These are phyloP conservation scores for Phialophora macrospora DNA, from an alignment of 2,329 filamentous ascomycete genomes.

Conservation along the genomic window DNA sequence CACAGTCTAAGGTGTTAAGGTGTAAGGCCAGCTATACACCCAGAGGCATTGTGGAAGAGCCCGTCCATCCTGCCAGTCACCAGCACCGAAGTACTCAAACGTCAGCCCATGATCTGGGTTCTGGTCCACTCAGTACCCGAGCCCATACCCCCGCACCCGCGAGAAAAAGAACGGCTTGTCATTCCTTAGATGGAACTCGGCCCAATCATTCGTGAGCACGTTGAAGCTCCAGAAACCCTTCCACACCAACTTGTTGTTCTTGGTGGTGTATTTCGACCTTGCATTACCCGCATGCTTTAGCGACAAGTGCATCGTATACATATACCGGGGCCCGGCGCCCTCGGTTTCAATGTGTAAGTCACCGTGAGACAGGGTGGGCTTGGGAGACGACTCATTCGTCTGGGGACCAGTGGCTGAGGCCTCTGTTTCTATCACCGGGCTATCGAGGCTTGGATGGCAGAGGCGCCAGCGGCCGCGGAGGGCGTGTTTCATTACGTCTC, in stretches of 20 bases:
- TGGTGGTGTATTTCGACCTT: conserved; percentile 58
- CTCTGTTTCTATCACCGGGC: conserved; percentile 4
- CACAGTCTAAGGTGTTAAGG: not conserved
- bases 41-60: not conserved
- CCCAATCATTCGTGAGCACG: conserved; percentile 86
- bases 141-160: conserved; percentile 64
- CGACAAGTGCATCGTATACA: conserved; percentile 79
- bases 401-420: conserved; percentile 6
- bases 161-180: conserved; percentile 66
- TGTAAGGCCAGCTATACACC: not conserved
- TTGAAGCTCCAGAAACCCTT: conserved; percentile 92
- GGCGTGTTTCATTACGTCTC: conserved; percentile 70
- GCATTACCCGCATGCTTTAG: conserved; percentile 65
- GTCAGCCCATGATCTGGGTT: not conserved
- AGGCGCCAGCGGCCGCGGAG: conserved; percentile 69
- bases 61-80: not conserved
- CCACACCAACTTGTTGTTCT: conserved; percentile 89
- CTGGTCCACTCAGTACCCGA: conserved; percentile 40
- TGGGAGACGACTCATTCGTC: conserved; percentile 39
- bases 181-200: conserved; percentile 72
- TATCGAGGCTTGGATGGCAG: conserved; percentile 53
- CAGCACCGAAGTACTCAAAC: not conserved
- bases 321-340: conserved; percentile 76
- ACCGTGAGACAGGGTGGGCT: conserved; percentile 46
- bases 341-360: conserved; percentile 85